Percentiles rank a stretch among this genome's conserved stretches.
Conservation (phyloP, 2,329 filamentous ascomycete species). For the Amylocarpus encephaloides region DNA sequence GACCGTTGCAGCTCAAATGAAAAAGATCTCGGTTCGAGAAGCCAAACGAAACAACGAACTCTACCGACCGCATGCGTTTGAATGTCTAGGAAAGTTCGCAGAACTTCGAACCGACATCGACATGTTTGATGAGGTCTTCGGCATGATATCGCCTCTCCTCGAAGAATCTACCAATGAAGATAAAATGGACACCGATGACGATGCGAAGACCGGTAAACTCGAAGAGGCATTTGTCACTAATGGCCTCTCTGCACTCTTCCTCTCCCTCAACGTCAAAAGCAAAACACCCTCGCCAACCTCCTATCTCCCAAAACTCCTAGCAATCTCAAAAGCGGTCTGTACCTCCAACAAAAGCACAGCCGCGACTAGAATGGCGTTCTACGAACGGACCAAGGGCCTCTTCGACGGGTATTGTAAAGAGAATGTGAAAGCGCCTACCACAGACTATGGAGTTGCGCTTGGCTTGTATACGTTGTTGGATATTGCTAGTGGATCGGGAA, state of each 20-base stretch:
- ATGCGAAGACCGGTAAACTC: slow-evolving; percentile 19
- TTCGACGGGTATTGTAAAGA: slow-evolving; percentile 27
- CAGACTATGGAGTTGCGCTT: slow-evolving; percentile 18
- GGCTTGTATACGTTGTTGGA: slow-evolving; percentile 26
- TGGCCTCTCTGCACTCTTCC: slow-evolving; percentile 29
- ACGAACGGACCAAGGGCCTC: slow-evolving; percentile 27
- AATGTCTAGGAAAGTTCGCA: slow-evolving; percentile 66
- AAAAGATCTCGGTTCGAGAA: slow-evolving; percentile 77
- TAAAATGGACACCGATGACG: slow-evolving; percentile 52
- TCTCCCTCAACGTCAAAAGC: slow-evolving; percentile 26
- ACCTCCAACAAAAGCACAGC: slow-evolving; percentile 26
- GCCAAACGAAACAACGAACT: slow-evolving; percentile 84
- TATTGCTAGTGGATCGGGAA: slow-evolving; percentile 28
- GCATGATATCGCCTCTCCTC: slow-evolving; percentile 57
- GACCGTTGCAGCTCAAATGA: slow-evolving; percentile 56
- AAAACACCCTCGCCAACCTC: slow-evolving; percentile 20
- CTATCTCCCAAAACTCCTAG: slow-evolving; percentile 26
- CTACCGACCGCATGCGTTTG: slow-evolving; percentile 72
- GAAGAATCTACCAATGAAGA: slow-evolving; percentile 53
- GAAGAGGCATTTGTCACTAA: slow-evolving; percentile 28
- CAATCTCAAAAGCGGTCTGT: slow-evolving; percentile 20
- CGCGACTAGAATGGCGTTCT: slow-evolving; percentile 26
- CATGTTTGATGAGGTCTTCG: slow-evolving; percentile 59
- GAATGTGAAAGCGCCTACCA: slow-evolving; percentile 16
- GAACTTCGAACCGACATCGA: slow-evolving; percentile 61